A percentile compares a stretch with the other conserved stretches of the same genome.
phyloP scores from a whole-genome alignment of 2,329 filamentous ascomycete genomes.

The Cadophora luteo-olivacea region DNA sequence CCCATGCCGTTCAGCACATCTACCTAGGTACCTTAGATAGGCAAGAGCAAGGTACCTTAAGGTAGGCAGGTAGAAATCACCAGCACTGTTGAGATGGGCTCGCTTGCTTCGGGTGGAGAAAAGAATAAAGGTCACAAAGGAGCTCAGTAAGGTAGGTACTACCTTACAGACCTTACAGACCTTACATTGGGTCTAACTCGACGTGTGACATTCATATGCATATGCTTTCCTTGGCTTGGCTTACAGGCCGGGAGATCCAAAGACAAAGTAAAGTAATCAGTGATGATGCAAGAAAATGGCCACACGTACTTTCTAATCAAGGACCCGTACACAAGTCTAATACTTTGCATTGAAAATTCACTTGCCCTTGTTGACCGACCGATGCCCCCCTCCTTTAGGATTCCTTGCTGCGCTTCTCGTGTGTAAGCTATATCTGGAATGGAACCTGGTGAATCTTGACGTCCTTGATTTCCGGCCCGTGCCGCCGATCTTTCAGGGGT shows the following conservation, averaged over 20 bases:
- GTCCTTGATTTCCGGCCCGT: constrained; percentile 26
- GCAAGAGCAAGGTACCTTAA: too few relatives aligned
- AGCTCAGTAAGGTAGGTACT: too few relatives aligned
- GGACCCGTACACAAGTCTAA: not conserved
- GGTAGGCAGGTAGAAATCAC: too few relatives aligned
- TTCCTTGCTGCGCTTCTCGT: not conserved
- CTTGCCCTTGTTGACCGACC: not conserved
- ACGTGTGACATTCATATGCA: too few relatives aligned
- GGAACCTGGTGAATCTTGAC: constrained; percentile 10
- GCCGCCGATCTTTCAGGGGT: constrained; percentile 26
- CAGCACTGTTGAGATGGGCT: too few relatives aligned
- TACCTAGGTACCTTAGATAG: too few relatives aligned
- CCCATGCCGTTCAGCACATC: not conserved
- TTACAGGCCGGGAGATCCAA: not conserved
- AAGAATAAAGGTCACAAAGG: too few relatives aligned
- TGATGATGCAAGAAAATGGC: not conserved
- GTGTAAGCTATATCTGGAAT: not conserved
- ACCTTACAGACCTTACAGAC: too few relatives aligned
- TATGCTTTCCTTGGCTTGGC: not conserved
- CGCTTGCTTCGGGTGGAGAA: too few relatives aligned
- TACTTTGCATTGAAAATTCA: not conserved
- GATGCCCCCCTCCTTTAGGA: not conserved
- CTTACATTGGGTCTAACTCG: too few relatives aligned
- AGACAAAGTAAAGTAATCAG: not conserved
- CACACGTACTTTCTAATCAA: constrained; percentile 1